phyloP scores from a whole-genome alignment of 768 basidiomycete genomes.

The Tylopilus sp. region DNA sequence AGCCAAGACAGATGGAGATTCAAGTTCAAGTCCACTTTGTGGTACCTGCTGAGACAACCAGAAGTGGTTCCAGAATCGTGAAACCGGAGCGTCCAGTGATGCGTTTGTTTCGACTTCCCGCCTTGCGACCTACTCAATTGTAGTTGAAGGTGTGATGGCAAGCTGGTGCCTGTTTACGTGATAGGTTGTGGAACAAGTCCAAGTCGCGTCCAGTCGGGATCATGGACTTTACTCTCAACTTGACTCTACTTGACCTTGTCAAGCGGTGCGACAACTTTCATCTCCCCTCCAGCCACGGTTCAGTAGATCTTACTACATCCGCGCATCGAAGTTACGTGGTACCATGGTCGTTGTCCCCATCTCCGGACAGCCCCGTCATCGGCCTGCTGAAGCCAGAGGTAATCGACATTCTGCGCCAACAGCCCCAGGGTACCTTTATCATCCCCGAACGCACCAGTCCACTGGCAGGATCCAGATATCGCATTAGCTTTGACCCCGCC shows the following conservation, averaged over 20 bases:
- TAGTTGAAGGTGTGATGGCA: not conserved
- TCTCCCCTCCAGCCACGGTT: conserved; percentile 28
- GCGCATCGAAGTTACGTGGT: conserved; percentile 44
- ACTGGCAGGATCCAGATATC: conserved; percentile 18
- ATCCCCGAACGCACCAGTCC: conserved; percentile 32
- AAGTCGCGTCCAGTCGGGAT: not conserved
- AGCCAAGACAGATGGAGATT: too few species aligned
- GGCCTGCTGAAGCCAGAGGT: conserved; percentile 60
- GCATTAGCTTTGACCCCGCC: conserved; percentile 49
- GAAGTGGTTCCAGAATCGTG: too few species aligned
- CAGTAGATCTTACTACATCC: conserved; percentile 21
- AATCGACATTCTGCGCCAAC: conserved; percentile 49
- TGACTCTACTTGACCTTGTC: conserved; percentile 61
- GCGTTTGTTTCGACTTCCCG: too few species aligned
- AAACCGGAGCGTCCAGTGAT: too few species aligned
- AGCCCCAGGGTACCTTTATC: conserved; percentile 43
- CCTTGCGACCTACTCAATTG: too few species aligned
- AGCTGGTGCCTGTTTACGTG: not conserved
- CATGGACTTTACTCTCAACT: not conserved
- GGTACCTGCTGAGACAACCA: too few species aligned
- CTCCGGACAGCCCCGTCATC: conserved; percentile 51
- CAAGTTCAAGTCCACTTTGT: too few species aligned
- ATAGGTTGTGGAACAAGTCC: too few species aligned
- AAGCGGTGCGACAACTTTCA: conserved; percentile 70
- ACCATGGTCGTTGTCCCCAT: conserved; percentile 52